A percentile compares a stretch with the other conserved stretches of the same genome.
Conservation (phyloP, 805 yeast genomes). For the Metschnikowia borealis region DNA sequence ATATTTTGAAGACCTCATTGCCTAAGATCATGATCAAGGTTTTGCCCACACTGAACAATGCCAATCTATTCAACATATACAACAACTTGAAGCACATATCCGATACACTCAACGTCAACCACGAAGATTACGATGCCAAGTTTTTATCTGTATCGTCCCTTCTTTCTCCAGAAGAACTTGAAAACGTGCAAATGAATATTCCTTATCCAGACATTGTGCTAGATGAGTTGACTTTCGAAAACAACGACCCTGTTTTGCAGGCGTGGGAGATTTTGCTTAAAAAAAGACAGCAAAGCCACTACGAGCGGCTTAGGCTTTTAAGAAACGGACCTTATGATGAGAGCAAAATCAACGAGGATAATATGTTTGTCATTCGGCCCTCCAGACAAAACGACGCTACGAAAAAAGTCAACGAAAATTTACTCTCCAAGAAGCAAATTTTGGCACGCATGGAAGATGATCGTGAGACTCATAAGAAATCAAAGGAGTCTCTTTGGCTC, state of each 20-base stretch:
- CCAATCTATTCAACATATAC: constrained; percentile 36
- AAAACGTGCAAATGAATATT: constrained; percentile 25
- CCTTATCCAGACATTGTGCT: constrained; percentile 33
- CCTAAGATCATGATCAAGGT: constrained; percentile 34
- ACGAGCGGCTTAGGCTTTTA: constrained; percentile 43
- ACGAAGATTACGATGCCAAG: constrained; percentile 20
- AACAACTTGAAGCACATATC: constrained; percentile 35
- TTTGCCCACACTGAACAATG: constrained; percentile 34
- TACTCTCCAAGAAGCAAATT: constrained; percentile 48
- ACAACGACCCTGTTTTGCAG: constrained; percentile 27
- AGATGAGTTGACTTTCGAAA: constrained; percentile 18
- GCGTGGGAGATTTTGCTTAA: constrained; percentile 47
- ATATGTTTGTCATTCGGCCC: constrained; percentile 21
- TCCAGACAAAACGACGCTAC: constrained; percentile 22
- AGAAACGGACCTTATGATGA: constrained; percentile 23
- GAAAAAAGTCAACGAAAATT: constrained; percentile 20
- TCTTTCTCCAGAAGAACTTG: constrained; percentile 35
- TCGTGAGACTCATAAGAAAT: constrained; percentile 81
- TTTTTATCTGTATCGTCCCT: constrained; percentile 28
- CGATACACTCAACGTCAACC: constrained; percentile 31
- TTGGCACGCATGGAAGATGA: constrained; percentile 86
- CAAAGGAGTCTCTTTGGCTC: constrained; percentile 79
- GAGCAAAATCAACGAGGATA: constrained; percentile 19
- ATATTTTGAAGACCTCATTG: constrained; percentile 27
- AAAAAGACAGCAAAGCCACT: constrained; percentile 49